Conservation (phyloP, 2,329 filamentous ascomycete genomes). For the Mollisia scopiformis region DNA sequence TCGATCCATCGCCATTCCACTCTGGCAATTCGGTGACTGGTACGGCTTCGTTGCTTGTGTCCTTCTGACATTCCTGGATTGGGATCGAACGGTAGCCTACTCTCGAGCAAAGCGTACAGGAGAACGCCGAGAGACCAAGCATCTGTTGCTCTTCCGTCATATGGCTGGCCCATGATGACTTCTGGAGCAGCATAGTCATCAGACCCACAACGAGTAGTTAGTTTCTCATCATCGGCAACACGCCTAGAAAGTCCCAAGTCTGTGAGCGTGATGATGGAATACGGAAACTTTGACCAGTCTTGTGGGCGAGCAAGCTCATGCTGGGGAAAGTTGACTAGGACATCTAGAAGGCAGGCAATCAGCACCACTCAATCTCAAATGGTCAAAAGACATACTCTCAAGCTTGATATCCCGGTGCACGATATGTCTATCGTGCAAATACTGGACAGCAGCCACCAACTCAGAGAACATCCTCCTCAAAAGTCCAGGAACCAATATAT, state of each 20-base stretch:
- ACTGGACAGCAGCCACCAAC: conserved; percentile 80
- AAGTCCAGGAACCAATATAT: conserved; percentile 68
- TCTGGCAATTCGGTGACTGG: conserved; percentile 91
- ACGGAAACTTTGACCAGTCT: conserved; percentile 76
- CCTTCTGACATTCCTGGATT: conserved; percentile 79
- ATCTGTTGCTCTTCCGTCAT: conserved; percentile 89
- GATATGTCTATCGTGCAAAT: conserved; percentile 83
- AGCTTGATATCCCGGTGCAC: conserved; percentile 98
- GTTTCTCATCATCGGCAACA: conserved; percentile 81
- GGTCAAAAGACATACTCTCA: conserved; percentile 70
- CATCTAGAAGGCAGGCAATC: conserved; percentile 58
- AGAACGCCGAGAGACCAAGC: conserved; percentile 95
- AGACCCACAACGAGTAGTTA: conserved; percentile 93
- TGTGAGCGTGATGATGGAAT: conserved; percentile 85
- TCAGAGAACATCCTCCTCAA: conserved; percentile 89
- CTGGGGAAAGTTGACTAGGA: conserved; percentile 82
- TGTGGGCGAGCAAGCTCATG: conserved; percentile 65
- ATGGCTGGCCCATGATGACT: conserved; percentile 91
- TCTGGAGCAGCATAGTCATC: conserved; percentile 98
- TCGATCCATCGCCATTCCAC: conserved; percentile 96
- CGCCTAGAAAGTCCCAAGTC: conserved; percentile 89
- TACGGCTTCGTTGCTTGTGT: conserved; percentile 76
- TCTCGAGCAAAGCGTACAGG: conserved; percentile 90
- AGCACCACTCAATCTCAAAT: conserved; percentile 16
- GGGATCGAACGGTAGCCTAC: conserved; percentile 90